phyloP scores from a whole-genome alignment of 805 yeast genomes.

The Debaryomyces hansenii region DNA sequence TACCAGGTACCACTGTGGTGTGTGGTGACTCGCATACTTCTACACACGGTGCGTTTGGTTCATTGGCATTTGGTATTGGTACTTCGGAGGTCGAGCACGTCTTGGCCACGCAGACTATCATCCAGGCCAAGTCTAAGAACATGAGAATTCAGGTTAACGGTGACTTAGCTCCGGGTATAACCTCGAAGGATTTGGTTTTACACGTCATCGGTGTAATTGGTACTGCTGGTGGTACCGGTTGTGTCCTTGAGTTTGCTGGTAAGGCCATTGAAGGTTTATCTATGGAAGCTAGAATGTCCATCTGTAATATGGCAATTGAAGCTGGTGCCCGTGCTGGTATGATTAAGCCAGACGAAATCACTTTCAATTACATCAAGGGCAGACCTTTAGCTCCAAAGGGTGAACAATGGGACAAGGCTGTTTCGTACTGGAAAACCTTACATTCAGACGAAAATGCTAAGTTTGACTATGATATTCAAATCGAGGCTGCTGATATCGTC shows the following conservation, averaged over 20 bases:
- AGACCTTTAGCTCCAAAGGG: conserved; percentile 95
- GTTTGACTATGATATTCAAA: conserved; percentile 80
- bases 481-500: conserved; percentile 79
- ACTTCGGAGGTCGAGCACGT: conserved; percentile 99
- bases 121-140: conserved; percentile 93
- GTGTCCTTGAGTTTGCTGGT: conserved; percentile 96
- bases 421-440: conserved; percentile 85
- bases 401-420: conserved; percentile 93
- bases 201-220: conserved; percentile 97
- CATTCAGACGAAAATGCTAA: conserved; percentile 87
- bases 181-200: conserved; percentile 91
- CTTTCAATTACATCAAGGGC: conserved; percentile 86
- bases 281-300: conserved; percentile 99
- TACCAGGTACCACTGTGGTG: conserved; percentile 98
- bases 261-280: conserved; percentile 85
- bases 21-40: conserved; percentile 99
- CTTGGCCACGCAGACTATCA: conserved; percentile 92
- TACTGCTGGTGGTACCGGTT: conserved; percentile 99
- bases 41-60: conserved; percentile 98
- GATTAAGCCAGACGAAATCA: conserved; percentile 92
- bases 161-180: conserved; percentile 80
- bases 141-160: conserved; percentile 90
- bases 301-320: conserved; percentile 98
- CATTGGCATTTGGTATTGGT: conserved; percentile 98
- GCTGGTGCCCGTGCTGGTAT: conserved; percentile 99